phyloP scores from a whole-genome alignment of 768 basidiomycete species.

The Rhizopogon roseolus region DNA sequence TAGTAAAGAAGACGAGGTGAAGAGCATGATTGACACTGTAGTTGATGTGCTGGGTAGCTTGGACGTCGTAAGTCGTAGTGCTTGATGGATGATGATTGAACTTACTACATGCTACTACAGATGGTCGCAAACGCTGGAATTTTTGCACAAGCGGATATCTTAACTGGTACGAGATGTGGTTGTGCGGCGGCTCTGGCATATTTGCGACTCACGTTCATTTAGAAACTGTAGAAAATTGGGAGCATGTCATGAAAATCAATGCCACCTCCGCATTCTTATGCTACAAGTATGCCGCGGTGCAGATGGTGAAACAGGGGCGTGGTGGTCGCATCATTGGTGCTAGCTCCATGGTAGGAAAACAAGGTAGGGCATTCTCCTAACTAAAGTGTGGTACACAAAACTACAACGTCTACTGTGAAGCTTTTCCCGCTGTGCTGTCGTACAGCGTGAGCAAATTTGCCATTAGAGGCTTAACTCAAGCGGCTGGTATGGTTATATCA shows the following conservation, averaged over 20 bases:
- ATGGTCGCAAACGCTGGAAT: conserved; percentile 25
- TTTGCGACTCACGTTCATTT: conserved; percentile 13
- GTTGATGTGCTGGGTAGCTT: conserved; percentile 34
- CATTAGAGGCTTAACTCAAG: conserved; percentile 36
- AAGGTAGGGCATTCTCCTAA: conserved; percentile 1
- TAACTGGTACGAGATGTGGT: not conserved
- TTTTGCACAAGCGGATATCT: conserved; percentile 4
- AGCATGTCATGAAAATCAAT: conserved; percentile 45
- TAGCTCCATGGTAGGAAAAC: conserved; percentile 9
- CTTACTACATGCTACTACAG: not conserved
- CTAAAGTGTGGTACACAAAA: too few relatives aligned
- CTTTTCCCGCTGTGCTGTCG: not conserved
- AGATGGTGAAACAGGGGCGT: conserved; percentile 51
- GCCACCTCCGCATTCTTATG: conserved; percentile 39
- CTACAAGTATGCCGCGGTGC: conserved; percentile 37
- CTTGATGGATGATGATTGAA: not conserved
- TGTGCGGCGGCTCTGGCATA: too few relatives aligned
- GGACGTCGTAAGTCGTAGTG: conserved; percentile 36
- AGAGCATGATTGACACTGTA: conserved; percentile 29
- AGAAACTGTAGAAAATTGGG: conserved; percentile 29
- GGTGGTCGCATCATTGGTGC: conserved; percentile 56
- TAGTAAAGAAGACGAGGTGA: conserved; percentile 35
- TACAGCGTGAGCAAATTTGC: conserved; percentile 38
- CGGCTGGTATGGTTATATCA: conserved; percentile 21
- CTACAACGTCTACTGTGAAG: not conserved